Evolutionary conservation across 2,329 filamentous ascomycete species (phyloP), one percentile per base, ranked within the genome.

Genomic region (Aureobasidium sp.): DNA sequence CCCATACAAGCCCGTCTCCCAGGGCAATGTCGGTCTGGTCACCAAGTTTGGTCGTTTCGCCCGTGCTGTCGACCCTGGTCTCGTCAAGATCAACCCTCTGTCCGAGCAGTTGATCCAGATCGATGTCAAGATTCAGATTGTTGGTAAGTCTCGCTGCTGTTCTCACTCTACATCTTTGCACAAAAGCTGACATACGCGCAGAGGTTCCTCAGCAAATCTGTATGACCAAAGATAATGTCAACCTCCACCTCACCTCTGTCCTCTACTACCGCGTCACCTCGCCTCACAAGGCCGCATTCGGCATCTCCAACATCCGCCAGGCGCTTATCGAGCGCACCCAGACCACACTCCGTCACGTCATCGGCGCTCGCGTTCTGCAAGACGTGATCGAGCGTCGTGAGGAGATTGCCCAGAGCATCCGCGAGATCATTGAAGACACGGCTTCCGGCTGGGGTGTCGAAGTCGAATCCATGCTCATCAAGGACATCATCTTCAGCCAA

Each of bases 221-320:
- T 82, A 99, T 99, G 92, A 99, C 94, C 75, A 97, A 97, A 80
- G 94, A 99, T 82, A 99, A 99, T 71, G 94, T 97, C 66, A 96
- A 90, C 49, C 82, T 99, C 45, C 87, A 92, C 70, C 82, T 99
- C 68, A 97, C 92, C 52, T 96, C 90, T 6, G 94, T 99, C 73
- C 97, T 99, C 78, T 99, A 99, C 84, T 99, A 99, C 80, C 92
- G 96, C 82, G 93, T 99, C 72, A 89, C 88, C 61, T 89, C 89
- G 31, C 94, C 94, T 1, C 93, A 97, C 83, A 97, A 96, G 79
- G 91, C 93, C 63, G 93, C 94, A 64, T 99, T 97, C 73, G 94
- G 94, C 68, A 97, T 99, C 74, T 83, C 88, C 77, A 94, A 97
- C 75, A 89, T 99, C 65, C 89, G 89, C 69, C 91, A 96, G 78